phyloP scores from a whole-genome alignment of 2,329 filamentous ascomycete species.

The Alternaria arbusti region DNA sequence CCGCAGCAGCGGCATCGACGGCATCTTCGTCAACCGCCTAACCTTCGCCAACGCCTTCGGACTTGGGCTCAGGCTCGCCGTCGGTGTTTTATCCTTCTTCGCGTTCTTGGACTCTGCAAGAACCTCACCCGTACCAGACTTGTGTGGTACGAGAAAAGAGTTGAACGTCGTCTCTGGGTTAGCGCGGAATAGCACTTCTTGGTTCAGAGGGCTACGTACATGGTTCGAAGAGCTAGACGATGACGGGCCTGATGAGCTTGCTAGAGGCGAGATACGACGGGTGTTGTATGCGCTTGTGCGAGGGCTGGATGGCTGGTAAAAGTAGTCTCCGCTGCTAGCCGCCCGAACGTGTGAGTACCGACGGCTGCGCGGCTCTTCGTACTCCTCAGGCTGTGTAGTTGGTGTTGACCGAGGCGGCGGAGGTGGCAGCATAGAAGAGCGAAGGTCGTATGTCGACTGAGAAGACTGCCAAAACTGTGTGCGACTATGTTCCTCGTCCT shows the following conservation, averaged over 20 bases:
- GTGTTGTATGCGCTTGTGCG: neutral
- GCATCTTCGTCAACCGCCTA: neutral
- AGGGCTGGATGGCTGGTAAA: neutral
- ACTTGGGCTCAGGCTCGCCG: neutral
- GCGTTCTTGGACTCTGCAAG: conserved; percentile 19
- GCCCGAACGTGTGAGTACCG: neutral
- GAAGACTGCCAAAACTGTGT: conserved; percentile 6
- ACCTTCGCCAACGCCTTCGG: neutral
- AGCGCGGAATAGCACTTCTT: conserved; percentile 8
- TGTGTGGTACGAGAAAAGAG: conserved; percentile 31
- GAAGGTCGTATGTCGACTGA: conserved; percentile 8
- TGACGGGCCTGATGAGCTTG: neutral
- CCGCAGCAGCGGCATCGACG: conserved; percentile 3
- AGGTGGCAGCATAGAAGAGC: conserved; percentile 4
- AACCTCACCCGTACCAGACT: conserved; percentile 34
- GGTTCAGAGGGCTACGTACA: conserved; percentile 18
- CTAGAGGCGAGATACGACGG: neutral
- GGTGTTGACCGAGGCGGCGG: neutral
- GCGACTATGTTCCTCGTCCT: conserved; percentile 8
- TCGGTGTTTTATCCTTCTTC: conserved; percentile 2
- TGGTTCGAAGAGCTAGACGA: conserved; percentile 5
- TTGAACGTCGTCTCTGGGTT: conserved; percentile 33
- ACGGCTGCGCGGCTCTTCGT: neutral
- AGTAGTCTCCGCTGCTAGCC: conserved; percentile 17
- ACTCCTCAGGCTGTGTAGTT: neutral